Percentiles rank a stretch among this genome's conserved stretches.
These are phyloP conservation scores for Artemisia argyi DNA, from an alignment of 129 eudicot genomes.

Conservation along the genomic window DNA sequence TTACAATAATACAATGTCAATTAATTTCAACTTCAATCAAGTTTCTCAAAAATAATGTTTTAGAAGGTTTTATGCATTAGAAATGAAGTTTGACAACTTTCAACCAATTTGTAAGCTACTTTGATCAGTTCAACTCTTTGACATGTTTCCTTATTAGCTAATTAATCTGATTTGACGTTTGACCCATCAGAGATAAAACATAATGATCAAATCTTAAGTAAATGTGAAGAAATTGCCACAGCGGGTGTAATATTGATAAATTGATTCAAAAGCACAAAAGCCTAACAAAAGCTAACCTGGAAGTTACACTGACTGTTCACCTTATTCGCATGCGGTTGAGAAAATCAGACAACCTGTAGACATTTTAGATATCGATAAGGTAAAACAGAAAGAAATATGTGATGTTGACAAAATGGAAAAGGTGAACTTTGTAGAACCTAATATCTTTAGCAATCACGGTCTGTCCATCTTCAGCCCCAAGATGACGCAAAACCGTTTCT, in stretches of 20 bases:
- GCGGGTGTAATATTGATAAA: neutral
- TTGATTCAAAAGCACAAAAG: neutral
- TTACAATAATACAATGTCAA: too few species aligned
- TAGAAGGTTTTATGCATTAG: neutral
- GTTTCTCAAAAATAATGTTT: neutral
- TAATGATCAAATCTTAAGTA: neutral
- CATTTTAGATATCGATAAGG: neutral
- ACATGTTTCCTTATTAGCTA: neutral
- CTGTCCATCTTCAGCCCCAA: slow-evolving; percentile 88
- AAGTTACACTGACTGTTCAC: slow-evolving; percentile 44
- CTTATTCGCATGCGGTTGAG: slow-evolving; percentile 67
- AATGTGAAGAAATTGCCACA: neutral
- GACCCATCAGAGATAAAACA: neutral
- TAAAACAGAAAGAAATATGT: neutral
- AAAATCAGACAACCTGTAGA: slow-evolving; percentile 81
- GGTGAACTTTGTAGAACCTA: slow-evolving; percentile 46
- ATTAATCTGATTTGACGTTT: neutral
- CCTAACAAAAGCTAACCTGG: slow-evolving; percentile 38
- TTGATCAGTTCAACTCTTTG: neutral
- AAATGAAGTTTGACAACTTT: neutral
- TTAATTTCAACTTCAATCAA: too few species aligned
- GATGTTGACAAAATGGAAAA: slow-evolving; percentile 1
- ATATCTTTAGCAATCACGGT: slow-evolving; percentile 83
- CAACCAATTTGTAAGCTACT: neutral
- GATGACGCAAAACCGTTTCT: slow-evolving; percentile 82